A percentile compares a stretch with the other conserved stretches of the same genome.
phyloP scores from a whole-genome alignment of 495 filamentous ascomycete genomes.

The Aspergillus panamensis region DNA sequence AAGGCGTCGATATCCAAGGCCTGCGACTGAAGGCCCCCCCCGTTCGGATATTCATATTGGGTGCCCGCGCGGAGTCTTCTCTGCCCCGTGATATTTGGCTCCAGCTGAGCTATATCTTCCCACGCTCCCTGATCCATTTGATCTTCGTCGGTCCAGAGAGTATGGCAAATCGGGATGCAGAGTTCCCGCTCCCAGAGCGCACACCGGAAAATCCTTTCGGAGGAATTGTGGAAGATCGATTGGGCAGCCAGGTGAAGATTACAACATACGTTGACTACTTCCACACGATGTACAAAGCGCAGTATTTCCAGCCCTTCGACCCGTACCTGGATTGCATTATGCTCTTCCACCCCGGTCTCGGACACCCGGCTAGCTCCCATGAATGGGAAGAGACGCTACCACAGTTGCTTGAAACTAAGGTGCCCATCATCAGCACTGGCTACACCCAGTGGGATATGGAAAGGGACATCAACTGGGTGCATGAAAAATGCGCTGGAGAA shows the following conservation, averaged over 20 bases:
- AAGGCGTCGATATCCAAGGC: slow-evolving; percentile 68
- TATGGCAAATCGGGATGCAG: slow-evolving; percentile 83
- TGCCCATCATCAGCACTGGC: slow-evolving; percentile 87
- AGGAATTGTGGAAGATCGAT: slow-evolving; percentile 81
- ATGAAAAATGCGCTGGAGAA: slow-evolving; percentile 77
- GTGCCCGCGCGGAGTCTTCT: slow-evolving; percentile 93
- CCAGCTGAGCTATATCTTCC: slow-evolving; percentile 88
- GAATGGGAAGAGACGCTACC: slow-evolving; percentile 93
- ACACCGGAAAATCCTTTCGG: slow-evolving; percentile 87
- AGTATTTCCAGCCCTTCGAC: slow-evolving; percentile 87
- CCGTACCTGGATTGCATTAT: slow-evolving; percentile 97
- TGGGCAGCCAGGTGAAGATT: slow-evolving; percentile 85
- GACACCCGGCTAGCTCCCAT: slow-evolving; percentile 85
- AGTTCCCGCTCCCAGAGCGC: slow-evolving; percentile 84
- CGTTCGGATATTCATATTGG: slow-evolving; percentile 88
- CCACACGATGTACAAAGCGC: slow-evolving; percentile 88
- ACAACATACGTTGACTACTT: slow-evolving; percentile 97
- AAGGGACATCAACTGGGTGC: slow-evolving; percentile 84
- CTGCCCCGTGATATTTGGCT: slow-evolving; percentile 92
- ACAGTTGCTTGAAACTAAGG: slow-evolving; percentile 87
- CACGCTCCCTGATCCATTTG: slow-evolving; percentile 65
- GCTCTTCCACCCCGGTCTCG: slow-evolving; percentile 92
- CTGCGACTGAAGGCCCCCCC: slow-evolving; percentile 80
- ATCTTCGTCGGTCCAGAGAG: slow-evolving; percentile 95
- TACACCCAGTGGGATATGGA: slow-evolving; percentile 96